Evolutionary conservation across 768 basidiomycete species (phyloP).

Genomic region (Leucocoprinus birnbaumii): DNA sequence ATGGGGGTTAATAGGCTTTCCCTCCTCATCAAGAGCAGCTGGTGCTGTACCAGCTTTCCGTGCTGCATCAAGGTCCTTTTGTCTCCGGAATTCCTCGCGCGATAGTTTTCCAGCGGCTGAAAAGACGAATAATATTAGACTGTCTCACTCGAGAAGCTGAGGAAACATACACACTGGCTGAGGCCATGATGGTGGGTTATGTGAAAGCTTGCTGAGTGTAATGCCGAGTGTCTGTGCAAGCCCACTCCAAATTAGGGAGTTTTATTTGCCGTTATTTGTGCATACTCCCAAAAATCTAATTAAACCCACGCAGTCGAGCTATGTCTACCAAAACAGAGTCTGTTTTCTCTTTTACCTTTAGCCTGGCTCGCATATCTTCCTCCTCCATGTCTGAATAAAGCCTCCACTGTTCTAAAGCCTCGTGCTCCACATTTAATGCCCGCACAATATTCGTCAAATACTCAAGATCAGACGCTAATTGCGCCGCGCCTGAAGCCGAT

Average conservation of each 20-base stretch:
- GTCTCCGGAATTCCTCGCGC: slow-evolving; percentile 89
- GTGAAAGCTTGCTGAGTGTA: neutral
- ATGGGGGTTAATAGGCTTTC: slow-evolving; percentile 95
- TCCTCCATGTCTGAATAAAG: slow-evolving; percentile 64
- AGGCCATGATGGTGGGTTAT: slow-evolving; percentile 12
- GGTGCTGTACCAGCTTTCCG: slow-evolving; percentile 98
- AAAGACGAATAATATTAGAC: slow-evolving; percentile 10
- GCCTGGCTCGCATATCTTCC: slow-evolving; percentile 34
- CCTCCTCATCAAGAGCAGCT: slow-evolving; percentile 93
- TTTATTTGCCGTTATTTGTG: slow-evolving; percentile 4
- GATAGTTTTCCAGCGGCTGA: slow-evolving; percentile 79
- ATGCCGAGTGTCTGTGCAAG: neutral
- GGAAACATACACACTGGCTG: slow-evolving; percentile 14
- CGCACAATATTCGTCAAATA: slow-evolving; percentile 90
- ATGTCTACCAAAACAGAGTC: slow-evolving; percentile 31
- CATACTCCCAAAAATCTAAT: neutral
- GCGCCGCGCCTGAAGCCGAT: slow-evolving; percentile 67
- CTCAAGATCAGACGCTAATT: slow-evolving; percentile 82
- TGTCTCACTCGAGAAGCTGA: neutral
- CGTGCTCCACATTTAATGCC: slow-evolving; percentile 86
- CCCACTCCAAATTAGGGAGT: slow-evolving; percentile 6
- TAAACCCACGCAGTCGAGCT: slow-evolving; percentile 9
- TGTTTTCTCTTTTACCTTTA: slow-evolving; percentile 22
- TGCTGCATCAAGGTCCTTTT: slow-evolving; percentile 97
- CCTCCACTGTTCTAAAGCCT: slow-evolving; percentile 79